Percentiles rank a stretch among this genome's conserved stretches.
Evolutionary conservation across 495 filamentous ascomycete species (phyloP).

Genomic region (Cercophora newfieldiana): DNA sequence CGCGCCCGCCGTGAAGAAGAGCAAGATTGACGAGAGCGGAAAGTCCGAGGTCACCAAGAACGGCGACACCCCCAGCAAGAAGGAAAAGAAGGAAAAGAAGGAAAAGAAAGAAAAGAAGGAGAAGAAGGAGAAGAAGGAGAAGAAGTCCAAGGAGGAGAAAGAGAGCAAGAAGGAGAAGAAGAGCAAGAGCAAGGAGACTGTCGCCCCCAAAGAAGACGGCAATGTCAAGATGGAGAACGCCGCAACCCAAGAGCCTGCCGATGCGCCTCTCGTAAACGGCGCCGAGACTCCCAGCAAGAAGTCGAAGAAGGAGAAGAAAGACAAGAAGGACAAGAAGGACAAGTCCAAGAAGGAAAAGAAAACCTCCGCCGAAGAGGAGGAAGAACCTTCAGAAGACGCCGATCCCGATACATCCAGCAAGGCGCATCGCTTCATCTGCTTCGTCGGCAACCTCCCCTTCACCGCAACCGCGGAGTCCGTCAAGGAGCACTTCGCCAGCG

Average conservation of each 20-base stretch:
- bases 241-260: background rate
- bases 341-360: conserved; percentile 26
- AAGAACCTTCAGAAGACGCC: conserved; percentile 24
- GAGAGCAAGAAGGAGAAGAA: conserved; percentile 22
- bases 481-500: conserved; percentile 71
- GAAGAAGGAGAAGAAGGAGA: conserved; percentile 32
- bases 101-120: conserved; percentile 26
- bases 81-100: conserved; percentile 43
- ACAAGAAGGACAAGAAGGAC: conserved; percentile 29
- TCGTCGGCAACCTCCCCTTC: conserved; percentile 91
- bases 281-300: conserved; percentile 27
- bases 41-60: conserved; percentile 45
- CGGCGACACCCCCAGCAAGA: conserved; percentile 26
- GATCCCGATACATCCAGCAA: conserved; percentile 37
- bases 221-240: conserved; percentile 7
- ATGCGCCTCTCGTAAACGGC: conserved; percentile 9
- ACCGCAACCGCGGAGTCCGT: conserved; percentile 68
- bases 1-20: conserved; percentile 34
- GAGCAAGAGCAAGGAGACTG: conserved; percentile 22
- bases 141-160: conserved; percentile 14
- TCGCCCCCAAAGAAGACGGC: conserved; percentile 22
- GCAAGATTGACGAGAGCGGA: conserved; percentile 33
- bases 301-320: conserved; percentile 30
- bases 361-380: conserved; percentile 13
- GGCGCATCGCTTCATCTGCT: conserved; percentile 73